Evolutionary conservation across 805 yeast genomes (phyloP).

Genomic region (Vanderwaltozyma polyspora): DNA sequence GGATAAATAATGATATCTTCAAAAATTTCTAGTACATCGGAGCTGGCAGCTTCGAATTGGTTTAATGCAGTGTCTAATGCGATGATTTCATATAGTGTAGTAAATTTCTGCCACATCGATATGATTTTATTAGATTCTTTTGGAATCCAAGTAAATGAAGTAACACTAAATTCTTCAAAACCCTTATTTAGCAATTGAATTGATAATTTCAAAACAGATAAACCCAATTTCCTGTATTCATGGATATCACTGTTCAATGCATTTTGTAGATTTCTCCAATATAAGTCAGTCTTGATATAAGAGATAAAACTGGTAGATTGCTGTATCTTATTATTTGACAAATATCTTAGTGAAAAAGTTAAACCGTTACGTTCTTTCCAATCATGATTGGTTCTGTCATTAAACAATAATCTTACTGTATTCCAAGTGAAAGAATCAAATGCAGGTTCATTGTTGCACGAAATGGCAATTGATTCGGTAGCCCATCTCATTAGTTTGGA

Average conservation of each 20-base stretch:
- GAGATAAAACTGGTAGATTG: slow-evolving; percentile 4
- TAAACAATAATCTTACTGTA: slow-evolving; percentile 30
- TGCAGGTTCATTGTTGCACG: slow-evolving; percentile 6
- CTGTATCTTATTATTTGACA: slow-evolving; percentile 22
- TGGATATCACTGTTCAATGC: slow-evolving; percentile 47
- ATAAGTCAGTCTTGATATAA: slow-evolving; percentile 21
- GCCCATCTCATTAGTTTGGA: slow-evolving; percentile 42
- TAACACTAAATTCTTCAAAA: slow-evolving; percentile 5
- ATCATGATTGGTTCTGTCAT: slow-evolving; percentile 17
- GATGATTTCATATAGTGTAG: slow-evolving; percentile 66
- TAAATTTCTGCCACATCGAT: slow-evolving; percentile 56
- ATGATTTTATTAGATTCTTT: slow-evolving; percentile 27
- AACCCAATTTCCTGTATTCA: slow-evolving; percentile 57
- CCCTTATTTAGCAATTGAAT: slow-evolving; percentile 33
- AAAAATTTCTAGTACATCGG: slow-evolving; percentile 48
- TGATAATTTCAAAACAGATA: slow-evolving; percentile 55
- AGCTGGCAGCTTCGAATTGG: slow-evolving; percentile 68
- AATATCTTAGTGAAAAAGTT: slow-evolving; percentile 45
- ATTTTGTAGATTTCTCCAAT: slow-evolving; percentile 48
- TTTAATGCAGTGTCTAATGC: slow-evolving; percentile 80
- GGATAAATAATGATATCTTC: slow-evolving; percentile 44
- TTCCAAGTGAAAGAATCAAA: slow-evolving; percentile 36
- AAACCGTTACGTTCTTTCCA: slow-evolving; percentile 34
- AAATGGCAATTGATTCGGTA: slow-evolving; percentile 25
- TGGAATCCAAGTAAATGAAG: slow-evolving; percentile 9